These are phyloP conservation scores for Saccharomyces hybrid DNA, from an alignment of 1,139 yeast species.

Conservation along the genomic window DNA sequence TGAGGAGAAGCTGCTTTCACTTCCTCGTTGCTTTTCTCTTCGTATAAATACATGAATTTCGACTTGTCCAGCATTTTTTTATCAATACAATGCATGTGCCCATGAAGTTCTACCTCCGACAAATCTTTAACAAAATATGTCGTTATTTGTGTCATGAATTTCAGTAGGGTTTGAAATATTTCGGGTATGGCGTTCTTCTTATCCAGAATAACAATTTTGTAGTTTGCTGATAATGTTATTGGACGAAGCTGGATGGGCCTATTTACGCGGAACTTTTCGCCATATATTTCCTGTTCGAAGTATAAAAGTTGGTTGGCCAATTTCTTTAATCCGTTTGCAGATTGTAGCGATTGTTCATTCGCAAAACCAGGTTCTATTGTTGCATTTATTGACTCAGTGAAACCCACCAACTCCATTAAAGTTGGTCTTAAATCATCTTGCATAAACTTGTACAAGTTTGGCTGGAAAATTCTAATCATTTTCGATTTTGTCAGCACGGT, in stretches of 20 bases:
- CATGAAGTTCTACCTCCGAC: constrained; percentile 9
- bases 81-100: constrained; percentile 13
- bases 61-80: constrained; percentile 17
- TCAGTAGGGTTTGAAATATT: background rate
- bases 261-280: background rate
- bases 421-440: background rate
- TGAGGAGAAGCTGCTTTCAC: constrained; percentile 6
- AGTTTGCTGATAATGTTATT: background rate
- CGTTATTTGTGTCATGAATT: constrained; percentile 11
- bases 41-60: constrained; percentile 17
- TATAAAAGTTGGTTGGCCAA: background rate
- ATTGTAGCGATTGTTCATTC: background rate
- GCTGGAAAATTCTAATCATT: background rate
- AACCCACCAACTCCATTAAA: background rate
- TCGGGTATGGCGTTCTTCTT: background rate
- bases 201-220: background rate
- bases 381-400: background rate
- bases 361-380: background rate
- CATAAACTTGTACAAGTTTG: background rate
- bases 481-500: background rate
- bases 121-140: constrained; percentile 14
- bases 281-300: background rate
- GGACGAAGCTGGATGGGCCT: background rate
- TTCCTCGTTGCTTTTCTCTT: constrained; percentile 4
- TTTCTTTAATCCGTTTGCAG: background rate